Conservation (phyloP, 2,329 filamentous ascomycete species). For the Sporothrix humicola region DNA sequence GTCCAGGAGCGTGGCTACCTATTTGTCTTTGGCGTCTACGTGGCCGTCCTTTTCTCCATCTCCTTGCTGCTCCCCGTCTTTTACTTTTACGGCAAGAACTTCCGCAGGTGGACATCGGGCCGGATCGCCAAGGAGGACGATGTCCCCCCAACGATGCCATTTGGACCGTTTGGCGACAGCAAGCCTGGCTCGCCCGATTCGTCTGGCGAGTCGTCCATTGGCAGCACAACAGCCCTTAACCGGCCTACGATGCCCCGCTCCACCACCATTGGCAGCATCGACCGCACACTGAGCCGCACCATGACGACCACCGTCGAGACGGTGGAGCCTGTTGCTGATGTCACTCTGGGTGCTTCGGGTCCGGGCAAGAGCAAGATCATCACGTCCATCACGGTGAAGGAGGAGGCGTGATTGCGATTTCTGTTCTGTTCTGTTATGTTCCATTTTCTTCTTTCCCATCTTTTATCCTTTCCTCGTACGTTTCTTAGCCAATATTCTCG, state of each 20-base stretch:
- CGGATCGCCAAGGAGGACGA: slow-evolving; percentile 32
- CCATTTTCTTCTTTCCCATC: not conserved
- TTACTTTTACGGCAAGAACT: slow-evolving; percentile 42
- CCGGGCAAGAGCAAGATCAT: slow-evolving; percentile 3
- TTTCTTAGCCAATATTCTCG: too few relatives aligned
- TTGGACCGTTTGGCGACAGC: not conserved
- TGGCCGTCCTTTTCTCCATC: slow-evolving; percentile 43
- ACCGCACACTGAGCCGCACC: slow-evolving; percentile 25
- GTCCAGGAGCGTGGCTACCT: slow-evolving; percentile 42
- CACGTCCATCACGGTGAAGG: slow-evolving; percentile 7
- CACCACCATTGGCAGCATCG: slow-evolving; percentile 30
- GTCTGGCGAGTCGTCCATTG: not conserved
- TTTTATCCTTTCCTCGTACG: too few relatives aligned
- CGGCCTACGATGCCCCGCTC: not conserved
- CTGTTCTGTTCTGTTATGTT: not conserved
- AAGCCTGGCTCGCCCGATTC: not conserved
- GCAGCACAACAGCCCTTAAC: slow-evolving; percentile 16
- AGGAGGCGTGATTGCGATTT: slow-evolving; percentile 8
- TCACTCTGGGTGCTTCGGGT: not conserved
- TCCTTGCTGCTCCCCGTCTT: slow-evolving; percentile 42
- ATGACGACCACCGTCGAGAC: slow-evolving; percentile 28
- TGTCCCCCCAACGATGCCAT: too few relatives aligned
- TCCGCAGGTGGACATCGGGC: slow-evolving; percentile 41
- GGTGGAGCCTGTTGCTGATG: not conserved
- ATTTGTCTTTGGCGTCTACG: slow-evolving; percentile 43